Base-by-base conservation (phyloP, 768 basidiomycete species). In the Tricholoma hemisulphureum region DNA sequence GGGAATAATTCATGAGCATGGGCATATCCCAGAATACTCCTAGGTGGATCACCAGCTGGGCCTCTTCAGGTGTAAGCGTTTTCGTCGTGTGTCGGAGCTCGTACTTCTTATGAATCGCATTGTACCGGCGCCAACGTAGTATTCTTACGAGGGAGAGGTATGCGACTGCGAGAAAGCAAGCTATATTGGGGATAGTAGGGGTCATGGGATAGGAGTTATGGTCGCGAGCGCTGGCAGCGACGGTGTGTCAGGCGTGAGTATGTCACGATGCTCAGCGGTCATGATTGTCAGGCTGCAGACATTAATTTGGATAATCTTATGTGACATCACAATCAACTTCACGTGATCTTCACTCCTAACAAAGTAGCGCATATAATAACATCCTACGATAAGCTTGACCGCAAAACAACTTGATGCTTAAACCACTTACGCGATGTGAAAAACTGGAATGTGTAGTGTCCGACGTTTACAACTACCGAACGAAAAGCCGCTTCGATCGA, bases 401-500 rank as follows among this genome's bases (percentile, higher is more conserved):
- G n/a, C n/a, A n/a, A n/a, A n/a, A n/a, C n/a, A n/a, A 32, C 32
- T 5, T 11, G 6, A 43, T 13, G 21, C 21, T 23, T 13, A 24
- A 23, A 45, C 8, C 23, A 45, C 43, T 16, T 24, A 45, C 43
- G 7, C 6, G 6, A 45, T 11, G 11, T 1, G 23, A 24, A 23
- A 24, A 23, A 24, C 6, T 14, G 4, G 32, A 14, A 14, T 14
- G 9, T 23, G 11, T 10, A 45, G 43, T 23, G 23, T 24, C 43
- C 24, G 4, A 46, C 26, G 3, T 49, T 13, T n/a, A 14, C 26
- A 34, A 28, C 65, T 70, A 93, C 62, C 83, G 77, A 20, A 88
- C 83, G 68, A 95, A 96, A 49, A 94, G 70, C 58, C 80, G 85
- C 71, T 90, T 91, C 26, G 84, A 78, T 56, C 83, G 76, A 55